A percentile compares a stretch with the other conserved stretches of the same genome.
Conservation (phyloP, 176 grass and related monocot species). For the Puya raimondii region DNA sequence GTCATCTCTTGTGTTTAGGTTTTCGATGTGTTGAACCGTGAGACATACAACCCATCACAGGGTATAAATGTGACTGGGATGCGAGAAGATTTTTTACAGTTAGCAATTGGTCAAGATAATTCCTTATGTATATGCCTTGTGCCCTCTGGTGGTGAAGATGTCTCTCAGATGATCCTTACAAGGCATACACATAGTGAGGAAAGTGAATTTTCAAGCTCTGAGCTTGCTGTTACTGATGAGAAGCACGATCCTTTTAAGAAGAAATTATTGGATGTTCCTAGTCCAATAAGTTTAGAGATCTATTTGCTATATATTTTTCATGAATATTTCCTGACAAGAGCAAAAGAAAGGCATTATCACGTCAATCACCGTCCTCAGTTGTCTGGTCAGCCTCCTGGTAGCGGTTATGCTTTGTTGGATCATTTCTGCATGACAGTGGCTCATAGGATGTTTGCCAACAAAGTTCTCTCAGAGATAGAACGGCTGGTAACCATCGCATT, state of each 20-base stretch:
- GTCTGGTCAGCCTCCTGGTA: conserved; percentile 28
- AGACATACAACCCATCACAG: conserved; percentile 51
- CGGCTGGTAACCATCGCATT: conserved; percentile 45
- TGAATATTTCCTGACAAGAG: conserved; percentile 43
- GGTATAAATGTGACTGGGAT: conserved; percentile 88
- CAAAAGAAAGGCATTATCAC: conserved; percentile 39
- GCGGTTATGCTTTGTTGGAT: conserved; percentile 19
- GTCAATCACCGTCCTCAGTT: conserved; percentile 10
- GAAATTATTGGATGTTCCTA: conserved; percentile 31
- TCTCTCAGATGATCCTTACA: conserved; percentile 20
- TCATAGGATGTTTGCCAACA: conserved; percentile 87
- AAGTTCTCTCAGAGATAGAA: conserved; percentile 70
- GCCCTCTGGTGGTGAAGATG: conserved; percentile 33
- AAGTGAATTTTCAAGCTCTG: conserved; percentile 27
- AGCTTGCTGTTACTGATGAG: conserved; percentile 35
- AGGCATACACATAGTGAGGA: conserved; percentile 27
- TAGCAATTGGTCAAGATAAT: conserved; percentile 79
- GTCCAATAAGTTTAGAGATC: conserved; percentile 56
- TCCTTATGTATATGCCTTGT: conserved; percentile 65
- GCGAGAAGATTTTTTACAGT: conserved; percentile 78
- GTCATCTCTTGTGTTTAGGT: conserved; percentile 33
- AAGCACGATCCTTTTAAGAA: conserved; percentile 27
- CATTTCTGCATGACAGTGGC: conserved; percentile 76
- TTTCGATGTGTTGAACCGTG: conserved; percentile 81
- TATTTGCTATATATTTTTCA: conserved; percentile 78